Base-by-base conservation (phyloP, 2,329 filamentous ascomycete species). In the Pyrenophora teres region DNA sequence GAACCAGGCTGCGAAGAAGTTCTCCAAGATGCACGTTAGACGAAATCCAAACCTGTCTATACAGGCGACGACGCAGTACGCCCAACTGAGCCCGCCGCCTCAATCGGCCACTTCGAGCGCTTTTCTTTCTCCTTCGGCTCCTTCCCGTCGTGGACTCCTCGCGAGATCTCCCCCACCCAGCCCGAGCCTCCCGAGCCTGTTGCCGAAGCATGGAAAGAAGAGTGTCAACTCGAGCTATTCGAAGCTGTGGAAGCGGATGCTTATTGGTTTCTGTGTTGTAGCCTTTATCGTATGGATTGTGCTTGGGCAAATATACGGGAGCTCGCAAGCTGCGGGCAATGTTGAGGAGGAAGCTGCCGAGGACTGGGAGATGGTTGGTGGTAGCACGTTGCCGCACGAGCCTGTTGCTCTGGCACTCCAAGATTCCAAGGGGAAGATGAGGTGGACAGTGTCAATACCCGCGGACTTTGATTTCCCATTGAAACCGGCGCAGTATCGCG, bases 371-470 rank as follows among this genome's bases (percentile, higher is more conserved):
- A 85, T 90, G 80, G 81, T 89, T 6, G 83, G 81, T 32, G 84
- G 84, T 54, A 81, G 85, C 54, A 78, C 78, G 36, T 72, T 91
- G n/a, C 89, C 89, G 0, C 81, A 87, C 23, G 85, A 89, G 56
- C 87, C 90, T 0, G 88, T 87, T 0, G 88, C 89, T 0, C 80
- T 94, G 16, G 80, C 90, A 5, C 79, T 92, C 39, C 83, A 81
- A 12, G 88, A 92, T 72, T 75, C 78, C 21, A 77, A 79, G 38
- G 88, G 87, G 3, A 81, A 80, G 44, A 78, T 85, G 9, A 87
- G 83, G 69, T 95, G 91, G 91, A 94, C 90, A 0, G 83, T 95
- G 9, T 91, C 85, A 1, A 92, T 96, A 32, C 90, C 90, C 0
- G 78, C 81, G 6, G 80, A 80, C 50, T 77, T 81, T 39, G 77